Percentiles rank a stretch among this genome's conserved stretches.
phyloP scores from a whole-genome alignment of 106 monocot species.

The Ottelia alismoides region DNA sequence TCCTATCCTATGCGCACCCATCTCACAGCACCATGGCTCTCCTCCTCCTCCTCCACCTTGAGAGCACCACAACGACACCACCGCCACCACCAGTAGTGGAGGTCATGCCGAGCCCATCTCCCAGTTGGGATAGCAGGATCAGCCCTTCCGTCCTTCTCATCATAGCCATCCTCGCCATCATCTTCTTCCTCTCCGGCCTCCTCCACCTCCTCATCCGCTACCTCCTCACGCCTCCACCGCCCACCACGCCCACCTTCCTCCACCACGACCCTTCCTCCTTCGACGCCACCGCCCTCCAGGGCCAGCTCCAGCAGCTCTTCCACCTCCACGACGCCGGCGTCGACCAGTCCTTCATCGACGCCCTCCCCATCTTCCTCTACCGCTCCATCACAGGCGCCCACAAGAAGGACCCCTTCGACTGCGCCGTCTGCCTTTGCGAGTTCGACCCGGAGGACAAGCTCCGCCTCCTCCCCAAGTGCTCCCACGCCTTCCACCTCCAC shows the following conservation, averaged over 20 bases:
- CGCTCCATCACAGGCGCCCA: constrained; percentile 57
- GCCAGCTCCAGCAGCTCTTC: constrained; percentile 96
- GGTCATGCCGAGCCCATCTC: no score
- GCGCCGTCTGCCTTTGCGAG: constrained; percentile 88
- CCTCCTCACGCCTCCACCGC: constrained; percentile 11
- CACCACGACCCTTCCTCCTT: no score
- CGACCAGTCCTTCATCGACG: constrained; percentile 85
- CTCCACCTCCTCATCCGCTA: constrained; percentile 19
- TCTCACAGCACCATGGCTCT: no score
- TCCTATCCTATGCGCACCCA: no score
- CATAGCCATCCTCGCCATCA: constrained; percentile 15
- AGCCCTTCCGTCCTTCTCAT: constrained; percentile 24
- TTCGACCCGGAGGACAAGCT: constrained; percentile 80
- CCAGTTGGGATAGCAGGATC: constrained; percentile 13
- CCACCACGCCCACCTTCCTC: constrained; percentile 28
- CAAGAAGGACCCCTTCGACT: constrained; percentile 91
- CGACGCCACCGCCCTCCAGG: constrained; percentile 51
- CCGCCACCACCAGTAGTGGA: no score
- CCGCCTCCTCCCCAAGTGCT: constrained; percentile 65
- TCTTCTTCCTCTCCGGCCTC: constrained; percentile 31
- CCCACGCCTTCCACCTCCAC: constrained; percentile 77
- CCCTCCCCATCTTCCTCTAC: constrained; percentile 82
- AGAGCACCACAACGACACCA: no score
- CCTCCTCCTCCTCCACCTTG: no score
- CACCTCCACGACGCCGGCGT: constrained; percentile 89